Evolutionary conservation across 495 filamentous ascomycete genomes (phyloP).

Genomic region (Articulospora tetracladia): DNA sequence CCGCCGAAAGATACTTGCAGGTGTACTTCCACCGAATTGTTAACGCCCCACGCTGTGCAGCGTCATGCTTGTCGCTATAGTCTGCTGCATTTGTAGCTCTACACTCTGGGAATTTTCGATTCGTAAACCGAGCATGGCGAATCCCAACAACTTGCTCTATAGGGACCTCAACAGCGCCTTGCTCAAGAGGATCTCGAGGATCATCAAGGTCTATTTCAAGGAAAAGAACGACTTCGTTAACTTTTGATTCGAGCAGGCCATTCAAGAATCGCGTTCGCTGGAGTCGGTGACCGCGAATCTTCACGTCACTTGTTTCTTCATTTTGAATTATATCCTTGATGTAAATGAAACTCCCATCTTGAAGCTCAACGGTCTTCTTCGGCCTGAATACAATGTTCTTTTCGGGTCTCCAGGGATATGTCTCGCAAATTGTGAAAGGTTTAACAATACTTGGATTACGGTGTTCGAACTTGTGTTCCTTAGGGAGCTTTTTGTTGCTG

Average conservation of each 20-base stretch:
- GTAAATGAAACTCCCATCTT: constrained; percentile 32
- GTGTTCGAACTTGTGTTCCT: neutral
- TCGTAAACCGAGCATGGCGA: constrained; percentile 48
- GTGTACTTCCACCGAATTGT: constrained; percentile 33
- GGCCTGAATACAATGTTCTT: constrained; percentile 22
- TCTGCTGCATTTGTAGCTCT: constrained; percentile 15
- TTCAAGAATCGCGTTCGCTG: constrained; percentile 34
- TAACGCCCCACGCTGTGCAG: constrained; percentile 24
- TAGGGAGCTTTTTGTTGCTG: neutral
- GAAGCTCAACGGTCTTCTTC: constrained; percentile 27
- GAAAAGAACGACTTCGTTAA: constrained; percentile 54
- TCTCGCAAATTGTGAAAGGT: constrained; percentile 14
- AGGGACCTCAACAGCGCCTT: constrained; percentile 41
- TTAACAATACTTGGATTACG: constrained; percentile 14
- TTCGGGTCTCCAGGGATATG: constrained; percentile 12
- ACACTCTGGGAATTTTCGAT: constrained; percentile 37
- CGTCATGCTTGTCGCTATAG: constrained; percentile 16
- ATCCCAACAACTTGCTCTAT: constrained; percentile 29
- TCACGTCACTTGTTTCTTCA: constrained; percentile 21
- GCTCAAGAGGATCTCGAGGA: constrained; percentile 29
- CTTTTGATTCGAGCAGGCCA: constrained; percentile 35
- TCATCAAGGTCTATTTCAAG: constrained; percentile 43
- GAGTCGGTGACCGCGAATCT: constrained; percentile 38
- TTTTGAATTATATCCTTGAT: constrained; percentile 36
- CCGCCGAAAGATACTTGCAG: constrained; percentile 23